These are phyloP conservation scores for Blepharisma japonicum DNA, from an alignment of 73 alveolate species.

Conservation along the genomic window DNA sequence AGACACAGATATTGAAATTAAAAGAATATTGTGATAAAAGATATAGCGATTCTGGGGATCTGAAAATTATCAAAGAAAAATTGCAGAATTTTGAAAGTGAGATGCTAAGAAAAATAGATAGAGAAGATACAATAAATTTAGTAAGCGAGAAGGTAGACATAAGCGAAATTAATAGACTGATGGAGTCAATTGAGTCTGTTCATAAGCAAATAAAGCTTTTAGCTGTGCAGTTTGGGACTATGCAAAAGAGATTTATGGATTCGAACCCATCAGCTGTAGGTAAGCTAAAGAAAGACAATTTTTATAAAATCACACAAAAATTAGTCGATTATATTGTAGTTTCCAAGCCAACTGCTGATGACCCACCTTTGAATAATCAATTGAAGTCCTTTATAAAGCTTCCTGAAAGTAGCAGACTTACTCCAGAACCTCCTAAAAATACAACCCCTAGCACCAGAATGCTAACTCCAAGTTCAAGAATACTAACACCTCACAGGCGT, in stretches of 20 bases:
- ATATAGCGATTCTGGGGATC: conserved; percentile 5
- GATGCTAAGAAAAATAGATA: not conserved
- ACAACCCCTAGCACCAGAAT: not conserved
- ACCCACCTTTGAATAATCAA: not conserved
- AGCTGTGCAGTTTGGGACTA: conserved; percentile 26
- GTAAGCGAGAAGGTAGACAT: not conserved
- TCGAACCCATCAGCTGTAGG: not conserved
- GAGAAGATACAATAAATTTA: not conserved
- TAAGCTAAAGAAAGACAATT: not conserved
- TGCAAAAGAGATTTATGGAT: not conserved
- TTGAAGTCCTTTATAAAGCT: not conserved
- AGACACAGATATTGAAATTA: not conserved
- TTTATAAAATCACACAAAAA: conserved; percentile 6
- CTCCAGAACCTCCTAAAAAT: too few species aligned
- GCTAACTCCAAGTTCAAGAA: not conserved
- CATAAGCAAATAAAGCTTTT: conserved; percentile 21
- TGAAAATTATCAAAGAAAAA: not conserved
- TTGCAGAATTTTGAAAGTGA: not conserved
- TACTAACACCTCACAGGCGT: conserved; percentile 5
- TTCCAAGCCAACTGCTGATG: conserved; percentile 21
- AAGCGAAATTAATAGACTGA: not conserved
- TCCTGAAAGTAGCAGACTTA: not conserved
- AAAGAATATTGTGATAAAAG: not conserved
- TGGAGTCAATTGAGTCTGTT: conserved; percentile 15
- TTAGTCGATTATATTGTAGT: not conserved